phyloP scores from a whole-genome alignment of 1,284 basidiomycete species.

The Boletus semigastroideus region DNA sequence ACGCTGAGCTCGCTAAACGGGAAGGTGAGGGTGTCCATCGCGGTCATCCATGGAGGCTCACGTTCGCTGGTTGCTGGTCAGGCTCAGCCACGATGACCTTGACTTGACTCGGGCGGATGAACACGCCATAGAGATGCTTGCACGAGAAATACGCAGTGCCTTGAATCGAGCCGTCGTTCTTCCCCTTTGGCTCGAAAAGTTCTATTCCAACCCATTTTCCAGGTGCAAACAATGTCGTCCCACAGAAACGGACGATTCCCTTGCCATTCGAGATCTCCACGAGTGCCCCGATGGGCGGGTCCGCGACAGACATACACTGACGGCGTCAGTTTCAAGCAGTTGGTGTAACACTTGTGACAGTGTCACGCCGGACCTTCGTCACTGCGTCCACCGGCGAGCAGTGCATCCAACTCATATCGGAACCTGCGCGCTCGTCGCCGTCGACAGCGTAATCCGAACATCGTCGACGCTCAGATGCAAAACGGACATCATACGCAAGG shows the following conservation, averaged over 20 bases:
- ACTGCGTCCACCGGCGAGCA: slow-evolving; percentile 10
- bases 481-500: slow-evolving; percentile 30
- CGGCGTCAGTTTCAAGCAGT: slow-evolving; percentile 17
- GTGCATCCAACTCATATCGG: not conserved
- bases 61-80: slow-evolving; percentile 37
- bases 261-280: slow-evolving; percentile 78
- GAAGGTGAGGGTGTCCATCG: not conserved
- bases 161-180: slow-evolving; percentile 93
- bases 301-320: slow-evolving; percentile 25
- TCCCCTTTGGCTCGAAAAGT: slow-evolving; percentile 79
- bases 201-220: slow-evolving; percentile 97
- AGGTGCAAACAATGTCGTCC: slow-evolving; percentile 79
- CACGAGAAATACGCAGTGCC: slow-evolving; percentile 87
- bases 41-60: slow-evolving; percentile 14
- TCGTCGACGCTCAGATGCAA: slow-evolving; percentile 21
- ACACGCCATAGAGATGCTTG: slow-evolving; percentile 79
- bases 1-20: slow-evolving; percentile 25
- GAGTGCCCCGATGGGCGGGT: slow-evolving; percentile 56
- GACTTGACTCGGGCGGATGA: slow-evolving; percentile 88
- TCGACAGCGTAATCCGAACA: not conserved
- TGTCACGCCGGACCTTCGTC: slow-evolving; percentile 13
- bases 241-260: slow-evolving; percentile 87
- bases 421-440: not conserved
- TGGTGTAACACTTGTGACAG: slow-evolving; percentile 8
- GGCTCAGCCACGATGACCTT: slow-evolving; percentile 52